These are phyloP conservation scores for Kurtzmaniella quercitrusa DNA, from an alignment of 1,139 yeast species.

Conservation along the genomic window DNA sequence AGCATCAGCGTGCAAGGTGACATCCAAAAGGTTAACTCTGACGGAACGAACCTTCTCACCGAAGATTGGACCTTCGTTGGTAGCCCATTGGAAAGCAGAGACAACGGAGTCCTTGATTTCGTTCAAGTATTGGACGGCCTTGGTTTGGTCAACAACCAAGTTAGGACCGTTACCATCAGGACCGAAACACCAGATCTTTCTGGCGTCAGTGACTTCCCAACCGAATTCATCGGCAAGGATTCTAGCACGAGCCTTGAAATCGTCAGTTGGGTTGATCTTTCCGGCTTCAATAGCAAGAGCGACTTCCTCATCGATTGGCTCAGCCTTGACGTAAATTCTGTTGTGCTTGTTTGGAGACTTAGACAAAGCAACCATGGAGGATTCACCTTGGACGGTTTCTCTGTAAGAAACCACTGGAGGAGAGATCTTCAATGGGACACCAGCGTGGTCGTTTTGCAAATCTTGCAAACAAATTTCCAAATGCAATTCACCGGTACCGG, in stretches of 20 bases:
- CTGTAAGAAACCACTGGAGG: constrained; percentile 99
- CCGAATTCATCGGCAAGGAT: constrained; percentile 97
- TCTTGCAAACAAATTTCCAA: constrained; percentile 96
- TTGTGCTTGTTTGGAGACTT: constrained; percentile 99
- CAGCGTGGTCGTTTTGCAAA: constrained; percentile 98
- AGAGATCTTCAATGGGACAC: constrained; percentile 96
- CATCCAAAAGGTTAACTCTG: constrained; percentile 98
- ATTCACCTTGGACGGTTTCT: constrained; percentile 94
- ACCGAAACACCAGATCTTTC: constrained; percentile 99
- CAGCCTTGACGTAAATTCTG: constrained; percentile 98
- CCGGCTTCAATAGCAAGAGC: constrained; percentile 90
- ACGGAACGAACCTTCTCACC: constrained; percentile 96
- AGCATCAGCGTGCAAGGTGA: constrained; percentile 99
- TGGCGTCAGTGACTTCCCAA: constrained; percentile 99
- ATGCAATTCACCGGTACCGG: constrained; percentile 99
- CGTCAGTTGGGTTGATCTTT: constrained; percentile 91
- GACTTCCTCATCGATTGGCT: constrained; percentile 93
- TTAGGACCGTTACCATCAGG: constrained; percentile 99
- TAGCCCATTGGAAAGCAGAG: constrained; percentile 99
- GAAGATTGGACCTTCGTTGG: constrained; percentile 98
- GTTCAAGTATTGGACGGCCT: constrained; percentile 98
- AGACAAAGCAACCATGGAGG: constrained; percentile 93
- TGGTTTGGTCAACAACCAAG: constrained; percentile 98
- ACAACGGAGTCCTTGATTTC: constrained; percentile 99
- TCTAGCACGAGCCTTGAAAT: constrained; percentile 99